Percentiles rank a stretch among this genome's conserved stretches.
phyloP scores from a whole-genome alignment of 2,329 filamentous ascomycete species.

The Periconia digitata region DNA sequence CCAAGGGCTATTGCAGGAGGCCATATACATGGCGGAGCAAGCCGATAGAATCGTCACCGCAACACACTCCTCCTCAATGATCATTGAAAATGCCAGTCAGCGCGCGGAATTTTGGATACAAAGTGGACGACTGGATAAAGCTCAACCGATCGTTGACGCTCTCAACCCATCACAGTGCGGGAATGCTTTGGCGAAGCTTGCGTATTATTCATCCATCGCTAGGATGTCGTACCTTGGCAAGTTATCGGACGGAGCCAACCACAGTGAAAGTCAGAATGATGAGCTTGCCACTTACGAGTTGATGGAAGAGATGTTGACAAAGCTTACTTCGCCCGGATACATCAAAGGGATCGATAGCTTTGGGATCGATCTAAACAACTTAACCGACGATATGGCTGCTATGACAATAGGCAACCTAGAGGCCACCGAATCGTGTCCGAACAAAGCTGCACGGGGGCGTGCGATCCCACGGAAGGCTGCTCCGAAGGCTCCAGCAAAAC shows the following conservation, averaged over 20 bases:
- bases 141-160: conserved; percentile 55
- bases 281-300: conserved; percentile 54
- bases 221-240: conserved; percentile 14
- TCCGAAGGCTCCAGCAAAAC: conserved; percentile 12
- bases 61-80: conserved; percentile 62
- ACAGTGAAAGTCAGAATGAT: conserved; percentile 49
- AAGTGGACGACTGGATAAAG: conserved; percentile 53
- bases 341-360: conserved; percentile 30
- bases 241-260: background rate
- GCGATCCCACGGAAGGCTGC: conserved; percentile 22
- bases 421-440: conserved; percentile 10
- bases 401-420: conserved; percentile 38
- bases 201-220: conserved; percentile 53
- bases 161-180: conserved; percentile 47
- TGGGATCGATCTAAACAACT: conserved; percentile 28
- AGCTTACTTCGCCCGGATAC: conserved; percentile 42
- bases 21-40: conserved; percentile 83
- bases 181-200: conserved; percentile 54
- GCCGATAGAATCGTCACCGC: conserved; percentile 74
- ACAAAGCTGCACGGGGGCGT: conserved; percentile 20
- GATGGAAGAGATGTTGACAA: conserved; percentile 49
- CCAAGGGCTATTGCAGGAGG: conserved; percentile 84
- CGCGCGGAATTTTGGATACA: conserved; percentile 53
- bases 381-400: conserved; percentile 48
- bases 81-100: conserved; percentile 48